Conservation (phyloP, 2,329 filamentous ascomycete species). For the Clarireedia hainanense region DNA sequence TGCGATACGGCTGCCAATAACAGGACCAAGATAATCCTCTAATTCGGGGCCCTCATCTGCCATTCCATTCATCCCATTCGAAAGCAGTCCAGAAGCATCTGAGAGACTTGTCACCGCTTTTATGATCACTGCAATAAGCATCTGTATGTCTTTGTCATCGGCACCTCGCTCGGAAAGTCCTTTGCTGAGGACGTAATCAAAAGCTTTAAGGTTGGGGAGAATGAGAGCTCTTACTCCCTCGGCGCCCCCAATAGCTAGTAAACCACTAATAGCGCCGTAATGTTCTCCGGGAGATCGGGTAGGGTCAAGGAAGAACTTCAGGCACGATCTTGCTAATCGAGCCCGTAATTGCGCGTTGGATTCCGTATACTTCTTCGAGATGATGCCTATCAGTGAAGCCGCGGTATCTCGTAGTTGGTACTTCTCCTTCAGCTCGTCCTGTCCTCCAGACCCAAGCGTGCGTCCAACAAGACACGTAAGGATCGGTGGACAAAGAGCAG, state of each 20-base stretch:
- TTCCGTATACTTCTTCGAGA: slow-evolving; percentile 73
- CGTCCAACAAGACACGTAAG: slow-evolving; percentile 86
- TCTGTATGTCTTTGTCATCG: slow-evolving; percentile 50
- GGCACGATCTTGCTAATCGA: slow-evolving; percentile 83
- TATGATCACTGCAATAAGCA: slow-evolving; percentile 50
- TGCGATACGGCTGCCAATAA: slow-evolving; percentile 23
- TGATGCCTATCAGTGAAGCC: slow-evolving; percentile 69
- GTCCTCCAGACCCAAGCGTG: slow-evolving; percentile 47
- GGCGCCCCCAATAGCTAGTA: slow-evolving; percentile 66
- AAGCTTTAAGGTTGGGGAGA: slow-evolving; percentile 57
- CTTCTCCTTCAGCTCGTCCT: slow-evolving; percentile 50
- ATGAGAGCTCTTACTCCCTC: slow-evolving; percentile 58
- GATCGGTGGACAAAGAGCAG: slow-evolving; percentile 70
- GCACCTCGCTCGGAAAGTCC: slow-evolving; percentile 43
- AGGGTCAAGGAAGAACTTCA: slow-evolving; percentile 87
- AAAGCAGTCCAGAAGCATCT: slow-evolving; percentile 27
- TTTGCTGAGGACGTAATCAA: slow-evolving; percentile 52
- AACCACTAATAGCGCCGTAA: slow-evolving; percentile 78
- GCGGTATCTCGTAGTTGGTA: slow-evolving; percentile 80
- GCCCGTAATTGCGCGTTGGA: slow-evolving; percentile 77
- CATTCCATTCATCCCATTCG: slow-evolving; percentile 19
- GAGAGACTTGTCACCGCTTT: slow-evolving; percentile 46
- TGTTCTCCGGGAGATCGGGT: slow-evolving; percentile 75
- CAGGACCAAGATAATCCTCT: slow-evolving; percentile 25
- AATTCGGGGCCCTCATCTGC: slow-evolving; percentile 19